phyloP scores from a whole-genome alignment of 345 rosid genomes.

The Jatropha curcas region DNA sequence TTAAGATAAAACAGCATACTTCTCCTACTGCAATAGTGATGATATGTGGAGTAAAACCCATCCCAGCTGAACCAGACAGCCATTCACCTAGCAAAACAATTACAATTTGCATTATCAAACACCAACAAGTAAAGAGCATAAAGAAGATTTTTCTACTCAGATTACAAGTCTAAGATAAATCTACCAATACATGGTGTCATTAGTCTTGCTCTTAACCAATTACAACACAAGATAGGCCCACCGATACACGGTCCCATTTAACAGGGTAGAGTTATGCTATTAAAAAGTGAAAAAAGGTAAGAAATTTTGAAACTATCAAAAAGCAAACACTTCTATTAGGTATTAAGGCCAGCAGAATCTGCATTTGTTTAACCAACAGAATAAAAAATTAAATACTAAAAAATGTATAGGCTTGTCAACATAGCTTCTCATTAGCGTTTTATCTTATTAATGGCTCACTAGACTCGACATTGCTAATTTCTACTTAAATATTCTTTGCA shows the following conservation, averaged over 20 bases:
- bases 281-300: not conserved
- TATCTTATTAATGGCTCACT: not conserved
- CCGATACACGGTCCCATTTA: not conserved
- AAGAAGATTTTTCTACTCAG: not conserved
- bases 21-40: constrained; percentile 75
- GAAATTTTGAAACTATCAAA: not conserved
- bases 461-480: not conserved
- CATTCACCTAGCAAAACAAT: constrained; percentile 57
- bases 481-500: not conserved
- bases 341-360: not conserved
- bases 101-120: constrained; percentile 19
- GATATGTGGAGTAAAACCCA: constrained; percentile 79
- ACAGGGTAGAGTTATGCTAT: not conserved
- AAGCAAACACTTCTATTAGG: not conserved
- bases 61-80: constrained; percentile 74
- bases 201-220: not conserved
- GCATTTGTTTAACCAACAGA: not conserved
- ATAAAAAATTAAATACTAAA: not conserved
- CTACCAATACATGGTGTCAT: not conserved
- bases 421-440: not conserved
- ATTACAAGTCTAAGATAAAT: not conserved
- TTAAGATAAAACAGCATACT: constrained; percentile 43
- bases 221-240: not conserved
- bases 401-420: not conserved
- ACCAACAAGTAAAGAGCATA: not conserved